These are phyloP conservation scores for Diaporthe longicolla DNA, from an alignment of 2,329 filamentous ascomycete species.

Conservation along the genomic window DNA sequence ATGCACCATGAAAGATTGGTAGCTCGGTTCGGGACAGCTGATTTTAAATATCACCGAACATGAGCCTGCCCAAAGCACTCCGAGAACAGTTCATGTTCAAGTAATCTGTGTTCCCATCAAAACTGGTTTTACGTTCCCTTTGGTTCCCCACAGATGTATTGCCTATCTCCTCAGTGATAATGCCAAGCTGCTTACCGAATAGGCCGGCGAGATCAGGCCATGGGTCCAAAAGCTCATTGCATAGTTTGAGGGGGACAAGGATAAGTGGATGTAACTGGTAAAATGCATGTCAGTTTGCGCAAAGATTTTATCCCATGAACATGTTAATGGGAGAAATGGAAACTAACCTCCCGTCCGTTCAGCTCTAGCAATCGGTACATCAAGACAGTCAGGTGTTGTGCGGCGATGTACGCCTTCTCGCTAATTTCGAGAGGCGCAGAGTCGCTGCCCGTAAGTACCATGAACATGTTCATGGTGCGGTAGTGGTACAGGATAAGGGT, in stretches of 20 bases:
- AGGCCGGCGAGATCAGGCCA: not conserved
- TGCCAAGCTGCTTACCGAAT: not conserved
- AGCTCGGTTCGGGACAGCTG: too few relatives aligned
- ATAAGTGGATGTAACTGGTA: not conserved
- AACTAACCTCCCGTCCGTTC: not conserved
- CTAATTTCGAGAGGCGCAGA: not conserved
- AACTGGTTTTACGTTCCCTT: not conserved
- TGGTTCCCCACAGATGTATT: not conserved
- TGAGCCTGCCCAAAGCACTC: not conserved
- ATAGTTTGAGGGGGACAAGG: not conserved
- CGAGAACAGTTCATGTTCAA: not conserved
- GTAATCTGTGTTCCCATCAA: not conserved
- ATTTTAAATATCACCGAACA: not conserved
- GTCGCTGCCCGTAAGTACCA: not conserved
- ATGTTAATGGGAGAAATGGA: not conserved
- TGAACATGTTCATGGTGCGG: not conserved
- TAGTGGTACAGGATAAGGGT: not conserved
- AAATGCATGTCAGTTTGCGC: not conserved
- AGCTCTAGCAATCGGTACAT: not conserved
- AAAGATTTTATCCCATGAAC: not conserved
- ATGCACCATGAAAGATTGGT: too few relatives aligned
- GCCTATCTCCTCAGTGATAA: not conserved
- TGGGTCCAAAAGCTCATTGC: slow-evolving; percentile 2
- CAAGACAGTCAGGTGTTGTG: not conserved
- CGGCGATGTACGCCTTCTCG: not conserved